phyloP scores from a whole-genome alignment of 352 stramenopile species.

The Phytopythium delawarense region DNA sequence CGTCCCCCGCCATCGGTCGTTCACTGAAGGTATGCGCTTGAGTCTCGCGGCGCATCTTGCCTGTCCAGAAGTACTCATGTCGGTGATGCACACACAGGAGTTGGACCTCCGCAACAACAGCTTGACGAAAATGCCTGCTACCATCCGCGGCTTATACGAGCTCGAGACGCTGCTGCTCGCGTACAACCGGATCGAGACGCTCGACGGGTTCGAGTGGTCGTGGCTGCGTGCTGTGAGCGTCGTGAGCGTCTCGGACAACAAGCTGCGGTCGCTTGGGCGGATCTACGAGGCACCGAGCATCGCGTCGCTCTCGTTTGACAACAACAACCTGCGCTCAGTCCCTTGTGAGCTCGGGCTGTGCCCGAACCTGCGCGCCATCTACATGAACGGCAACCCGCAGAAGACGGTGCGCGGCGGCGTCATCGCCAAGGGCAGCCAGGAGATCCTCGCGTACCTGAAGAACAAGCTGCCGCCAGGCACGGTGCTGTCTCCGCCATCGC shows the following conservation, averaged over 20 bases:
- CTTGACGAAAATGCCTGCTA: constrained; percentile 33
- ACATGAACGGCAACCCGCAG: constrained; percentile 85
- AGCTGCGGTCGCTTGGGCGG: constrained; percentile 51
- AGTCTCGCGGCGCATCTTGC: too few species aligned
- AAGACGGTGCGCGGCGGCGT: constrained; percentile 66
- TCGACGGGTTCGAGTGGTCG: constrained; percentile 60
- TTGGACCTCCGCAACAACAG: constrained; percentile 75
- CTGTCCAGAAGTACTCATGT: background rate
- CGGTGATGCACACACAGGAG: constrained; percentile 39
- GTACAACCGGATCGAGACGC: constrained; percentile 69
- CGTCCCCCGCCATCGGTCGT: constrained; percentile 9
- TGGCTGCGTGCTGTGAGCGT: constrained; percentile 40
- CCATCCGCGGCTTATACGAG: constrained; percentile 27
- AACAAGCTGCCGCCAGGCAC: constrained; percentile 63
- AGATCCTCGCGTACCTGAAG: constrained; percentile 74
- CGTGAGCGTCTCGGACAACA: constrained; percentile 78
- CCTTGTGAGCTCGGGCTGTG: constrained; percentile 66
- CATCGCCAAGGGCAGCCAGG: constrained; percentile 71
- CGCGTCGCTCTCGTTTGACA: constrained; percentile 75
- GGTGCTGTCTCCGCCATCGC: constrained; percentile 12
- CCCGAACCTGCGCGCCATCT: constrained; percentile 55
- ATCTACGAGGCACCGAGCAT: constrained; percentile 62
- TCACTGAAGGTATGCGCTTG: constrained; percentile 26
- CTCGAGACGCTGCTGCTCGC: constrained; percentile 66
- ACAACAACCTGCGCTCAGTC: constrained; percentile 71